Conservation (phyloP, 2,329 filamentous ascomycete species). For the Paecilomyces fulvus region DNA sequence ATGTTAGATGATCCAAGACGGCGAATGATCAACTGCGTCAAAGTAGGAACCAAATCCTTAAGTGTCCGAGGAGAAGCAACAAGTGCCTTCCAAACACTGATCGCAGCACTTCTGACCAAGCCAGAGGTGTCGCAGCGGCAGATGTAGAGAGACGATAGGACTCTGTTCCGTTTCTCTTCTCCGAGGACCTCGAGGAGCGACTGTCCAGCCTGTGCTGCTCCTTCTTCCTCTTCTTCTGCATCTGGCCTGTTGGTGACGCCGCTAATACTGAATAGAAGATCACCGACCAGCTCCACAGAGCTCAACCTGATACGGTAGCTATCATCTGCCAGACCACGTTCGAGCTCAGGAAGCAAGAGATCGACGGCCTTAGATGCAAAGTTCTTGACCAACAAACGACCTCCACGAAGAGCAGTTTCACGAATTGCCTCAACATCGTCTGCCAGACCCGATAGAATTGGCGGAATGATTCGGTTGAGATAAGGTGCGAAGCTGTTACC, state of each 20-base stretch:
- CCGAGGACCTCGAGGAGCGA: slow-evolving; percentile 92
- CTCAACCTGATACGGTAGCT: slow-evolving; percentile 96
- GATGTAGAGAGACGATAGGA: slow-evolving; percentile 93
- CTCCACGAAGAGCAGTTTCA: slow-evolving; percentile 90
- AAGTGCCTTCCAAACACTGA: slow-evolving; percentile 93
- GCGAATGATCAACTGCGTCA: slow-evolving; percentile 89
- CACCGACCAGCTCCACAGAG: slow-evolving; percentile 93
- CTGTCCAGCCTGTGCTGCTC: slow-evolving; percentile 74
- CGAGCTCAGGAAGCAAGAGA: slow-evolving; percentile 83
- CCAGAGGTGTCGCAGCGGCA: slow-evolving; percentile 95
- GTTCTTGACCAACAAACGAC: slow-evolving; percentile 93
- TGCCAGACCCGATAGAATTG: slow-evolving; percentile 86
- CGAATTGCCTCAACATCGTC: slow-evolving; percentile 95
- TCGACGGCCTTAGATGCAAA: slow-evolving; percentile 94
- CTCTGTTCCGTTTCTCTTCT: slow-evolving; percentile 93
- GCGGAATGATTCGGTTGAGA: slow-evolving; percentile 87
- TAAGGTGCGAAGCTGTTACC: slow-evolving; percentile 98
- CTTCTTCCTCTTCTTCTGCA: slow-evolving; percentile 68
- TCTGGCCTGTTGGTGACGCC: slow-evolving; percentile 77
- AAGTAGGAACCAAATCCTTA: slow-evolving; percentile 88
- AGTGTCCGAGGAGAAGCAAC: slow-evolving; percentile 86
- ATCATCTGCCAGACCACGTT: slow-evolving; percentile 93
- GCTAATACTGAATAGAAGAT: slow-evolving; percentile 93
- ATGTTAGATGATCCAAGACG: slow-evolving; percentile 91
- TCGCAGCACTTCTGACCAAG: slow-evolving; percentile 78